Evolutionary conservation across 2,329 filamentous ascomycete genomes (phyloP), one percentile per base, ranked within the genome.

Genomic region (Seiridium unicorne): DNA sequence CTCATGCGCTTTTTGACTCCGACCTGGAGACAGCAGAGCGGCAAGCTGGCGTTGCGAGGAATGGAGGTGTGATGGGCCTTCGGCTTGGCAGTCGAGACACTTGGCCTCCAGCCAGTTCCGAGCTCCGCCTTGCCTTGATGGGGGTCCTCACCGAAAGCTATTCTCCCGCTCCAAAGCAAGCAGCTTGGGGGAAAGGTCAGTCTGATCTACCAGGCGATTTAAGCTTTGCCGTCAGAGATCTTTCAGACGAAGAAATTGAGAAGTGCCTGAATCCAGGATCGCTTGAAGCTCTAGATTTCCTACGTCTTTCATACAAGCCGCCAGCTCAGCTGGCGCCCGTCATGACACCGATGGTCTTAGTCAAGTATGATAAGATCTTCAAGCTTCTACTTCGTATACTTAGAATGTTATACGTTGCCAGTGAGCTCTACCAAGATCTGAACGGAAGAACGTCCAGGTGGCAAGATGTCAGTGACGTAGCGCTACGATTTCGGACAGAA

Each of bases 61-160:
- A 85, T 51, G 89, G 91, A 54, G 84, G 88, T 60, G 78, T 85
- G 11, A 94, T 96, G 81, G 94, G 95, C 1, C 80, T 98, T 46
- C 89, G 93, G 46, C 80, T 98, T 0, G 90, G 90, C n/a, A 86
- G 85, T 2, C 85, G 92, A 67, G 87, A 91, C 59, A 91, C 83
- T 38, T 98, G 95, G 95, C 95, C 95, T 34, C 95, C 95, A 4
- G 93, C 93, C 32, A 96, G 91, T 72, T 97, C 93, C 0, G 95
- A 98, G 72, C 78, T 99, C n/a, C 87, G 93, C 8, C 81, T 98
- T 4, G 92, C 92, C 0, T 80, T 99, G 18, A 96, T 93, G 84
- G 93, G 92, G 0, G 84, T 98, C 1, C 78, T 98, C 5, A 83
- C 84, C 2, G 93, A 97, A 64, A 91, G 87, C 64, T 92, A 92